phyloP scores from a whole-genome alignment of 176 grass and related monocot species.

The Avena eriantha region DNA sequence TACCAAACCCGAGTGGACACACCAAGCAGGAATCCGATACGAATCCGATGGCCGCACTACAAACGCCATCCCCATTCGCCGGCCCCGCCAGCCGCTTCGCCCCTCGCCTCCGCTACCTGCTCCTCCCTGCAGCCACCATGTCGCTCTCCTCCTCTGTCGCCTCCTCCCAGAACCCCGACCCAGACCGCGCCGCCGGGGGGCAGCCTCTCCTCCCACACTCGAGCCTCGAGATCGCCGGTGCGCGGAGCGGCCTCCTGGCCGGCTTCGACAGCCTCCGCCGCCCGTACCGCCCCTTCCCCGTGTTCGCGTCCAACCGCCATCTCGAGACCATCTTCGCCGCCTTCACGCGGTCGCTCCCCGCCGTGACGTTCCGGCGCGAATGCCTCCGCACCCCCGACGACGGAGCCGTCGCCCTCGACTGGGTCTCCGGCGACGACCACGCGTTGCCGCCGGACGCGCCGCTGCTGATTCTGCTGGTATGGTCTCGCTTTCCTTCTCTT shows the following conservation, averaged over 20 bases:
- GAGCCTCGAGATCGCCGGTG: slow-evolving; percentile 77
- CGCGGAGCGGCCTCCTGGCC: slow-evolving; percentile 59
- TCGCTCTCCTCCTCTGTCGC: background rate
- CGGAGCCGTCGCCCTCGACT: slow-evolving; percentile 83
- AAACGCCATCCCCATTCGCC: slow-evolving; percentile 45
- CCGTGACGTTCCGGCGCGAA: slow-evolving; percentile 63
- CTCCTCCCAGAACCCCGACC: background rate
- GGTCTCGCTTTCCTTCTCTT: slow-evolving; percentile 7
- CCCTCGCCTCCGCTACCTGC: slow-evolving; percentile 45
- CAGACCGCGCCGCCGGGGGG: slow-evolving; percentile 19
- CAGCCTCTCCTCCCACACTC: slow-evolving; percentile 42
- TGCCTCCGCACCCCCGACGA: slow-evolving; percentile 79
- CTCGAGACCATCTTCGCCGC: slow-evolving; percentile 94
- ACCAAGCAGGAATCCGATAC: background rate
- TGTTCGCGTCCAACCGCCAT: slow-evolving; percentile 75
- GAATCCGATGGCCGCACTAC: slow-evolving; percentile 41
- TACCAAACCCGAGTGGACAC: background rate
- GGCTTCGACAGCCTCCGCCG: slow-evolving; percentile 73
- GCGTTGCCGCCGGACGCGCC: slow-evolving; percentile 62
- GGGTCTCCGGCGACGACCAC: slow-evolving; percentile 79
- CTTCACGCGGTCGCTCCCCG: slow-evolving; percentile 66
- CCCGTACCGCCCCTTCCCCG: slow-evolving; percentile 75
- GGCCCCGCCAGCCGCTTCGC: slow-evolving; percentile 50
- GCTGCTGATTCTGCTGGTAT: slow-evolving; percentile 86
- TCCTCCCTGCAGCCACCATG: slow-evolving; percentile 24